Conservation (phyloP, 805 yeast species). For the Candida pini region DNA sequence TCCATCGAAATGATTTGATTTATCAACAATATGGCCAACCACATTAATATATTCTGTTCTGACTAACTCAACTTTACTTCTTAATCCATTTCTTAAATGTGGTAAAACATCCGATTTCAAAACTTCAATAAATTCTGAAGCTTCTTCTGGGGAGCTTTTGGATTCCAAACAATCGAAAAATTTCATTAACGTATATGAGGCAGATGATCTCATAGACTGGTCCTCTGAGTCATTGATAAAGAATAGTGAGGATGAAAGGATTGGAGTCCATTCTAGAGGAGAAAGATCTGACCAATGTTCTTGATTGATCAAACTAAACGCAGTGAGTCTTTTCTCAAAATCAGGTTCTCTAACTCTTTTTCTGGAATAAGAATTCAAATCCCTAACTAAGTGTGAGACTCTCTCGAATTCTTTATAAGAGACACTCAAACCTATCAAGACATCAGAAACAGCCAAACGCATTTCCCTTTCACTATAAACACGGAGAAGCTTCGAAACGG, state of each 20-base stretch:
- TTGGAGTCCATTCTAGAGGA: constrained; percentile 70
- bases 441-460: constrained; percentile 53
- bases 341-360: constrained; percentile 69
- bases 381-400: constrained; percentile 50
- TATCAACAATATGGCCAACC: constrained; percentile 55
- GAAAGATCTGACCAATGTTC: constrained; percentile 36
- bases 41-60: constrained; percentile 69
- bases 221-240: constrained; percentile 76
- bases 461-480: constrained; percentile 53
- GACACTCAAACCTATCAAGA: constrained; percentile 55
- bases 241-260: constrained; percentile 61
- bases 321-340: constrained; percentile 65
- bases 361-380: constrained; percentile 63
- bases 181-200: constrained; percentile 55
- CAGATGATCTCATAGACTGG: constrained; percentile 71
- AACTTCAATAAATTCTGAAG: constrained; percentile 29
- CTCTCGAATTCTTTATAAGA: constrained; percentile 38
- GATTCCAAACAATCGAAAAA: constrained; percentile 54
- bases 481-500: constrained; percentile 43
- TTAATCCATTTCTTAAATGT: constrained; percentile 57
- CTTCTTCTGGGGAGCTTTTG: constrained; percentile 22
- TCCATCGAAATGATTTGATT: constrained; percentile 38
- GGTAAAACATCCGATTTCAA: constrained; percentile 59
- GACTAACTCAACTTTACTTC: constrained; percentile 53
- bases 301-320: constrained; percentile 64